These are phyloP conservation scores for Diaporthe aspalathi DNA, from an alignment of 2,329 filamentous ascomycete genomes.

Conservation along the genomic window DNA sequence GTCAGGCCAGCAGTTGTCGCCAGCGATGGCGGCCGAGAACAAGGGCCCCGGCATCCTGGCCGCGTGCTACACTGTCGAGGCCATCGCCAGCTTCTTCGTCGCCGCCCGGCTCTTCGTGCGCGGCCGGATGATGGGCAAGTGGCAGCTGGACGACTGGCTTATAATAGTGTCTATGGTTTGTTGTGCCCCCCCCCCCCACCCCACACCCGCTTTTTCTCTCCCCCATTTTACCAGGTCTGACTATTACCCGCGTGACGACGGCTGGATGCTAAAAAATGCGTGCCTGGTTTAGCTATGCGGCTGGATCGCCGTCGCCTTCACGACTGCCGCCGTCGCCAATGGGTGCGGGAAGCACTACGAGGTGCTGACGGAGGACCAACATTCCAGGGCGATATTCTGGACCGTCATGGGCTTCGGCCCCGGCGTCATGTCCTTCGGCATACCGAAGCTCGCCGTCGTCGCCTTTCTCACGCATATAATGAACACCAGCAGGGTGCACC, in stretches of 20 bases:
- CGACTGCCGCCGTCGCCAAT: slow-evolving; percentile 47
- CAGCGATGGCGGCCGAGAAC: slow-evolving; percentile 41
- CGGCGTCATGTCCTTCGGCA: slow-evolving; percentile 52
- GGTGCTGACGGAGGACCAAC: slow-evolving; percentile 46
- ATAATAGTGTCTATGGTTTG: slow-evolving; percentile 49
- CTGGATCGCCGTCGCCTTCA: slow-evolving; percentile 50
- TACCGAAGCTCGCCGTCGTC: slow-evolving; percentile 57
- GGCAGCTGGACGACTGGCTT: slow-evolving; percentile 53
- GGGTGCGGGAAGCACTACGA: slow-evolving; percentile 55
- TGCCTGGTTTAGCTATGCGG: slow-evolving; percentile 45
- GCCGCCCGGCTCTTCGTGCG: slow-evolving; percentile 50
- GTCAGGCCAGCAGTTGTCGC: slow-evolving; percentile 25
- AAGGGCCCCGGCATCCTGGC: slow-evolving; percentile 51
- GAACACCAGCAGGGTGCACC: slow-evolving; percentile 50
- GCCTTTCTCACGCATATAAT: slow-evolving; percentile 52
- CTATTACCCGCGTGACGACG: neutral
- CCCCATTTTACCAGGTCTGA: too few species aligned
- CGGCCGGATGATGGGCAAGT: slow-evolving; percentile 45
- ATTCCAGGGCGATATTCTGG: slow-evolving; percentile 49
- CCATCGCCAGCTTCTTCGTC: slow-evolving; percentile 48
- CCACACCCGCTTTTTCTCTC: too few species aligned
- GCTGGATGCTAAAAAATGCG: neutral
- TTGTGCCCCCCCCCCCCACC: neutral
- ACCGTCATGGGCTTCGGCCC: slow-evolving; percentile 52
- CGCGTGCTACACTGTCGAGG: slow-evolving; percentile 47